Conservation (phyloP, 2,329 filamentous ascomycete species). For the Alternaria hordeiaustralica region DNA sequence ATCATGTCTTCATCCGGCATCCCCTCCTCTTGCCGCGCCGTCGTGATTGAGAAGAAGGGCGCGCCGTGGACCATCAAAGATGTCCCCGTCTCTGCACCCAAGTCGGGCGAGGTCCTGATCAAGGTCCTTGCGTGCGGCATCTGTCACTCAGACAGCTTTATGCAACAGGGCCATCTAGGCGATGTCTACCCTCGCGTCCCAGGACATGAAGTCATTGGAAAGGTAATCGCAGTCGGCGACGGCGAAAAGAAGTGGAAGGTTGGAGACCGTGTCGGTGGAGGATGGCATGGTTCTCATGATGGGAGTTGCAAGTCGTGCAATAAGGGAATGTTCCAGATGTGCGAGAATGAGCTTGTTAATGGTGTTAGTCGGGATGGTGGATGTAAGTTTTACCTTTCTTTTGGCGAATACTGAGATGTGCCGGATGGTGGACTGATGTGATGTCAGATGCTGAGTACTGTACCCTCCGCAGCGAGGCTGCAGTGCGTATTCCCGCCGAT, state of each 20-base stretch:
- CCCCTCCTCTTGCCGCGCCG: conserved; percentile 72
- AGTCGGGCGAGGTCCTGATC: conserved; percentile 67
- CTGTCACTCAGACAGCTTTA: conserved; percentile 67
- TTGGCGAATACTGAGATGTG: neutral
- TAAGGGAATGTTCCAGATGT: conserved; percentile 71
- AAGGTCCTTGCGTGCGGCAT: conserved; percentile 76
- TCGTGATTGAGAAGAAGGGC: conserved; percentile 62
- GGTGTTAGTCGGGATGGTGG: conserved; percentile 72
- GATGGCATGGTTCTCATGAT: conserved; percentile 74
- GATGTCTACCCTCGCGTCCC: conserved; percentile 62
- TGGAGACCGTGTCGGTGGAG: conserved; percentile 71
- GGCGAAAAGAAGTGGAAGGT: conserved; percentile 64
- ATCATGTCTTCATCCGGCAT: conserved; percentile 15
- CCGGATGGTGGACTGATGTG: neutral
- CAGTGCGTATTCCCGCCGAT: conserved; percentile 58
- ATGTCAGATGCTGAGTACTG: conserved; percentile 64
- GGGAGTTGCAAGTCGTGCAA: conserved; percentile 67
- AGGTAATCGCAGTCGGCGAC: conserved; percentile 66
- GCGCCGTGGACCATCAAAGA: conserved; percentile 65
- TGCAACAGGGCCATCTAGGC: conserved; percentile 35
- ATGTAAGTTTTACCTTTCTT: conserved; percentile 50
- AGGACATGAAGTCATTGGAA: conserved; percentile 76
- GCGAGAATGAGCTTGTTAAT: conserved; percentile 67
- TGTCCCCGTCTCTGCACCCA: conserved; percentile 63
- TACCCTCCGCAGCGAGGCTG: conserved; percentile 65